Base-by-base conservation (phyloP, 148 eudicot genomes). In the Rhododendron ovatum region DNA sequence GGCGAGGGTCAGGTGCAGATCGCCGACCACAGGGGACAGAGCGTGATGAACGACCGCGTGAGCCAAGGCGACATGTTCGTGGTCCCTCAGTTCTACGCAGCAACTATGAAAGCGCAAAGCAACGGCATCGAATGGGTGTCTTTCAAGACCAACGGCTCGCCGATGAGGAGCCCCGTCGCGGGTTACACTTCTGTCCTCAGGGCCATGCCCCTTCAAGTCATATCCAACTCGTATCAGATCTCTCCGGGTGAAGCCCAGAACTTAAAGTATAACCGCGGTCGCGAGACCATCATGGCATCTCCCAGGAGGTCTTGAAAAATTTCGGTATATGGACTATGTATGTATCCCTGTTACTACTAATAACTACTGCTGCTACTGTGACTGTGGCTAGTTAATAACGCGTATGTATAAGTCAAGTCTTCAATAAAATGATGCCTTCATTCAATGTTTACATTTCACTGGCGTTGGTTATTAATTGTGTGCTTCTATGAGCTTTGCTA, bases 101-200 rank as follows among this genome's bases (percentile, higher is more conserved):
- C 91, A 28, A 88, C 92, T 3, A 81, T 88, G 13, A 87, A 47
- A 48, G 96, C 98, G 7, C 96, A 94, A 63, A 85, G 82, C 45
- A 78, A 89, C 0, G 98, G 96, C 20, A 83, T 95, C 50, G 95
- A 95, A 63, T 95, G 91, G 81, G 92, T 95, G 61, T 74, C 92
- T 1, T 90, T 95, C 85, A 91, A 92, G 92, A 95, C 98, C 1
- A 91, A 89, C 2, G 88, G 93, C 67, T 86, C 84, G 87, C 98
- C 96, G 0, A 91, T 90, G 98, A 86, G 84, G 88, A 93, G 92
- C 85, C 89, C 94, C 6, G 57, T 92, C n/a, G 93, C 91, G 3
- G 98, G 98, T 5, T 92, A 92, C 86, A 93, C 95, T 5, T 95
- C 98, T 0, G 96, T 93, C 2, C 85, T 95, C 33, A 90, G 92